phyloP scores from a whole-genome alignment of 2,329 filamentous ascomycete genomes.

The Trichoderma arundinaceum region DNA sequence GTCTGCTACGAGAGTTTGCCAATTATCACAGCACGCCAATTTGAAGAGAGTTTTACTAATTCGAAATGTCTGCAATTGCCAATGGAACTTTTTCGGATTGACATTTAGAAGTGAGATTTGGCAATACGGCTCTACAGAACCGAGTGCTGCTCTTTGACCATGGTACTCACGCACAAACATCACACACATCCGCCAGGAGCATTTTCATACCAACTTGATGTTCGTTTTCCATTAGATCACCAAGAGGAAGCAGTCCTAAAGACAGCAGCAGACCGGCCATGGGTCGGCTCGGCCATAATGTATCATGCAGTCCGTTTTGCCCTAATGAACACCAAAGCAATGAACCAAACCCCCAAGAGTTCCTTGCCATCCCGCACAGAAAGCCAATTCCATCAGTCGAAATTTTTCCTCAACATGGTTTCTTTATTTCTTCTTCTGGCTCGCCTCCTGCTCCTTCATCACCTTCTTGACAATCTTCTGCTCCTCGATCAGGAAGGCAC shows the following conservation, averaged over 20 bases:
- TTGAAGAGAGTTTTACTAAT: background rate
- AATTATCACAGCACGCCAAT: background rate
- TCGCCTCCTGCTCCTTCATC: slow-evolving; percentile 93
- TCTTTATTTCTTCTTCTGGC: slow-evolving; percentile 71
- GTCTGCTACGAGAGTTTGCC: background rate
- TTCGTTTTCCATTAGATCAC: slow-evolving; percentile 53
- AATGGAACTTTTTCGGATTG: background rate
- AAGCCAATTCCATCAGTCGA: slow-evolving; percentile 42
- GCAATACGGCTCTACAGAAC: background rate
- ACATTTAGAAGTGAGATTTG: background rate
- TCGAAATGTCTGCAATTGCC: too few relatives aligned
- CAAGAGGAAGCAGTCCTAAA: slow-evolving; percentile 53
- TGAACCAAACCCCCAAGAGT: slow-evolving; percentile 51
- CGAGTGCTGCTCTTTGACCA: background rate
- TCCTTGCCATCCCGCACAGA: slow-evolving; percentile 46
- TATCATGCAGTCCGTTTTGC: slow-evolving; percentile 57
- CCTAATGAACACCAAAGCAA: slow-evolving; percentile 61
- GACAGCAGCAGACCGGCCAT: slow-evolving; percentile 54
- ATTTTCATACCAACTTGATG: slow-evolving; percentile 46
- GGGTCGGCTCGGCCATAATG: slow-evolving; percentile 44
- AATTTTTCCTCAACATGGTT: slow-evolving; percentile 30
- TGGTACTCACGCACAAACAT: background rate
- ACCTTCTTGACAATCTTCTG: slow-evolving; percentile 99
- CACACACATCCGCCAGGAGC: slow-evolving; percentile 7
- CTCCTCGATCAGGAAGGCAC: slow-evolving; percentile 99